Evolutionary conservation across 371 early-diverging fungal species (phyloP).

Genomic region (Coemansia sp.): DNA sequence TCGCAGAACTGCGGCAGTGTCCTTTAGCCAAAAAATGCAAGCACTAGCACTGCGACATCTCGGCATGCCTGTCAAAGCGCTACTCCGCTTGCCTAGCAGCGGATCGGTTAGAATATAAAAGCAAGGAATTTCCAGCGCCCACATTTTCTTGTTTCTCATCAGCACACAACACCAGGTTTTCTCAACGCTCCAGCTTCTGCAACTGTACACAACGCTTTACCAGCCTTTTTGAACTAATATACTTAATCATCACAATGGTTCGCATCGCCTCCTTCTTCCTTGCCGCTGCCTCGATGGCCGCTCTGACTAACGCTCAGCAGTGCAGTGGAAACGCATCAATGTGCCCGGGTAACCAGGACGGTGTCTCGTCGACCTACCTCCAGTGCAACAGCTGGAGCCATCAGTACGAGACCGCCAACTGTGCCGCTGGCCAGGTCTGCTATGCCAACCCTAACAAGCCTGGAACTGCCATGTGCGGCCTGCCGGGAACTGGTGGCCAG

Average conservation of each 20-base stretch:
- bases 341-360: conserved; percentile 45
- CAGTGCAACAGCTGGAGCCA: conserved; percentile 40
- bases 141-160: neutral
- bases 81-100: neutral
- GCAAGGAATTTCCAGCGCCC: neutral
- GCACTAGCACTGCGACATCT: neutral
- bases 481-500: conserved; percentile 41
- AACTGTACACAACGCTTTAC: neutral
- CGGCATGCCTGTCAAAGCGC: neutral
- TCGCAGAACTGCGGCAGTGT: neutral
- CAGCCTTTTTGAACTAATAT: neutral
- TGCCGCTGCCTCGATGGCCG: conserved; percentile 24
- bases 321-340: conserved; percentile 43
- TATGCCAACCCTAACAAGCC: conserved; percentile 50
- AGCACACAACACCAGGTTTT: neutral
- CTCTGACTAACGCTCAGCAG: conserved; percentile 18
- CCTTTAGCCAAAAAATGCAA: neutral
- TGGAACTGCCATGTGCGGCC: conserved; percentile 46
- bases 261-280: conserved; percentile 40
- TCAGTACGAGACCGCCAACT: conserved; percentile 31
- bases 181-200: neutral
- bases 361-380: conserved; percentile 49
- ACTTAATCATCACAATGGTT: conserved; percentile 22
- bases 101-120: conserved; percentile 10
- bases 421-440: conserved; percentile 45